phyloP scores from a whole-genome alignment of 176 grass and related monocot species.

The Aechmea fasciata region DNA sequence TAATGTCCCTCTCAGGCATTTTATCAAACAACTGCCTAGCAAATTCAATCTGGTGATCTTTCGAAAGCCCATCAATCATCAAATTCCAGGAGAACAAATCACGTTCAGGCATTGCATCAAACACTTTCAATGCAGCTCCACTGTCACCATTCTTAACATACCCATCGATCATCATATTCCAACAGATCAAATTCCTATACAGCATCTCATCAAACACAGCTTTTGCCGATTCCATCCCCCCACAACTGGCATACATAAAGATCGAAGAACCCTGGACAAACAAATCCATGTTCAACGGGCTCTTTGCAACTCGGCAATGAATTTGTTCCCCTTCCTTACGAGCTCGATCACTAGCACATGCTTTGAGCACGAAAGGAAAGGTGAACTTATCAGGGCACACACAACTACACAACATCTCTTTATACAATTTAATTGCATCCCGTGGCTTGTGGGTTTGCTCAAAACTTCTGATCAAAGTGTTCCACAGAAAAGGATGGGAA shows the following conservation, averaged over 20 bases:
- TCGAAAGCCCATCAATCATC: conserved; percentile 16
- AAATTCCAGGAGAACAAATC: conserved; percentile 26
- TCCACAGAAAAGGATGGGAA: conserved; percentile 17
- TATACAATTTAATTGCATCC: conserved; percentile 3
- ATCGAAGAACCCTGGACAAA: conserved; percentile 21
- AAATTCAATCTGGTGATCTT: conserved; percentile 5
- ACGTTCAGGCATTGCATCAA: conserved; percentile 12
- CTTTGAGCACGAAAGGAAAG: conserved; percentile 19
- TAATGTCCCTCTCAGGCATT: conserved; percentile 19
- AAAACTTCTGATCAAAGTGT: conserved; percentile 16
- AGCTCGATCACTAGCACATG: conserved; percentile 7
- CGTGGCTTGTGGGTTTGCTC: conserved; percentile 3
- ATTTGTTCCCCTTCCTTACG: conserved; percentile 14
- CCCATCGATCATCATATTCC: conserved; percentile 20
- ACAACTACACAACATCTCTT: not conserved
- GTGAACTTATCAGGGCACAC: conserved; percentile 21
- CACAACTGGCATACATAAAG: conserved; percentile 13
- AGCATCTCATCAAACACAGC: conserved; percentile 18
- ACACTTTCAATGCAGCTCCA: conserved; percentile 7
- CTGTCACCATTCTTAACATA: conserved; percentile 9
- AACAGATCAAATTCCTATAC: conserved; percentile 18
- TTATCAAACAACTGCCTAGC: conserved; percentile 18
- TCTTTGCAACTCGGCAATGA: conserved; percentile 5
- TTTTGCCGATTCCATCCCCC: conserved; percentile 4
- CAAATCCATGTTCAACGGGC: conserved; percentile 8